Base-by-base conservation (phyloP, 2,329 filamentous ascomycete species). In the Sporothrix brasiliensis region DNA sequence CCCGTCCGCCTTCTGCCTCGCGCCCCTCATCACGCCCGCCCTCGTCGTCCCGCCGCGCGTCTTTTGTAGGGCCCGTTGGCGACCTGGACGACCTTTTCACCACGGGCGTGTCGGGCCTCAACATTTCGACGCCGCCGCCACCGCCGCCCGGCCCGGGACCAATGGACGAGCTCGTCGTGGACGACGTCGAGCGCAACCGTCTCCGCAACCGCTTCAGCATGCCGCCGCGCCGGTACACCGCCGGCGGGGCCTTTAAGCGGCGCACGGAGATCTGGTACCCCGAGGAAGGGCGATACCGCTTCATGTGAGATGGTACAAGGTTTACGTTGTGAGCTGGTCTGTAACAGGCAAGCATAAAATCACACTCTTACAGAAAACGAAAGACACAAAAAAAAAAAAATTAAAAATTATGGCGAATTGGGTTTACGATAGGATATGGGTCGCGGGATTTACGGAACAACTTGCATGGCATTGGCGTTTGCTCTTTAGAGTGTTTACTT, bases 221-320 rank as follows among this genome's bases (percentile, higher is more conserved):
- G 69, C 73, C 69, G 68, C 67, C 73, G 16, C 72, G 74, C 19
- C 71, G 69, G 6, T 73, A 72, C 73, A 73, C 72, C 2, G 68
- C 71, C 13, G 70, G 73, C 7, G 72, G 73, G 54, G 68, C 73
- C 61, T 66, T 71, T 69, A 69, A 72, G 69, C 74, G 73, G 68
- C 71, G 74, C 30, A 74, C 75, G 34, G 75, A 75, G 74, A 73
- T 77, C 21, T 77, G 68, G 67, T 75, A 75, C 68, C 73, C 73
- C 4, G 73, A 73, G 0, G 70, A 72, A 52, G 70, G 73, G 27
- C 65, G 61, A 7, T 74, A 72, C 67, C 72, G 73, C 68, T 74
- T 69, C 39, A 60, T 72, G 69, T 74, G 54, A 74, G 34, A 34
- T 34, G 34, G 4, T 7, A 34, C 34, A 5, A 34, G 34, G 34